These are phyloP conservation scores for Crassisporium funariophilum DNA, from an alignment of 768 basidiomycete genomes.

Conservation along the genomic window DNA sequence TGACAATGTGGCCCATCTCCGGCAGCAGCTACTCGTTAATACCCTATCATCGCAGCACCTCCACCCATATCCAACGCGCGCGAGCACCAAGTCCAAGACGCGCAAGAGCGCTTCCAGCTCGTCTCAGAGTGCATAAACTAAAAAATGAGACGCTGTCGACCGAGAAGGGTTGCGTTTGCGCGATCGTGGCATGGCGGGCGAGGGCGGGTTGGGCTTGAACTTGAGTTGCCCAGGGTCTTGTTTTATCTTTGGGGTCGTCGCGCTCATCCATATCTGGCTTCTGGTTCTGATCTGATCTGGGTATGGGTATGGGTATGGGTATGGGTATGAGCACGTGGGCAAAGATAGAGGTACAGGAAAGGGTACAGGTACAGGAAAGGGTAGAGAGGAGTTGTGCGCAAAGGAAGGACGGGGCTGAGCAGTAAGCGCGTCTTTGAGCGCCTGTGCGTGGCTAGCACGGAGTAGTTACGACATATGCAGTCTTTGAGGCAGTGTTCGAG, in stretches of 20 bases:
- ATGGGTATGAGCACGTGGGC: too few relatives aligned
- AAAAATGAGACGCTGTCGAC: constrained; percentile 74
- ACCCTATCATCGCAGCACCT: constrained; percentile 12
- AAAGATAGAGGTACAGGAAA: too few relatives aligned
- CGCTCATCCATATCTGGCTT: constrained; percentile 4
- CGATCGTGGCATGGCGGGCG: constrained; percentile 70
- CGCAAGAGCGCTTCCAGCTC: constrained; percentile 96
- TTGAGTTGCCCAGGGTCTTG: constrained; percentile 12
- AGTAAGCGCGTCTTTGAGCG: constrained; percentile 84
- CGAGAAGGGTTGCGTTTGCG: constrained; percentile 68
- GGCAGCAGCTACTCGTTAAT: constrained; percentile 46
- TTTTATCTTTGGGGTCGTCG: not conserved
- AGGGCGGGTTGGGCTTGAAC: too few relatives aligned
- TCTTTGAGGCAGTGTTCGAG: constrained; percentile 88
- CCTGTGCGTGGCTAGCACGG: constrained; percentile 84
- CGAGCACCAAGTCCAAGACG: constrained; percentile 98
- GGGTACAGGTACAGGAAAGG: too few relatives aligned
- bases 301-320: too few relatives aligned
- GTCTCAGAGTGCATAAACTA: constrained; percentile 88
- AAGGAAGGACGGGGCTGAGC: constrained; percentile 11
- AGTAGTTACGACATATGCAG: constrained; percentile 88
- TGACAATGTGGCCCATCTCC: constrained; percentile 39
- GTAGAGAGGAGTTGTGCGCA: constrained; percentile 19
- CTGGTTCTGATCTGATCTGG: too few relatives aligned
- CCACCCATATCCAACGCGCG: constrained; percentile 71